Base-by-base conservation (phyloP, 352 stramenopile species). In the Phytophthora chlamydospora region DNA sequence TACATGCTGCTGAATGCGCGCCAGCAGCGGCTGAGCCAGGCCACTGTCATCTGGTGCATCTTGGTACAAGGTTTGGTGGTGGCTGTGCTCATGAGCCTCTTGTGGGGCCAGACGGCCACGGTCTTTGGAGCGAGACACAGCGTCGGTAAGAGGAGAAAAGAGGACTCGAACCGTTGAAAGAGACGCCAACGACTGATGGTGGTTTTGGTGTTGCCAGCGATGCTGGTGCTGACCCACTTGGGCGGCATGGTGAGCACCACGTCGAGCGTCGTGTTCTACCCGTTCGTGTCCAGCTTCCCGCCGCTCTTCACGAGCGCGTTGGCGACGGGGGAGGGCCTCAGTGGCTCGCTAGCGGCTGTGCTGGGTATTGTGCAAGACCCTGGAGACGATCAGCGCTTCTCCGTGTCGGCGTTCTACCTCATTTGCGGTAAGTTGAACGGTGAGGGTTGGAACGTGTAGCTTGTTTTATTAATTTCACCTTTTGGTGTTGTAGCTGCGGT, bases 201-300 rank as follows among this genome's bases (percentile, higher is more conserved):
- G 16, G 16, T 42, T 39, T 46, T 36, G 21, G 10, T 36, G 6
- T 46, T 45, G 12, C 17, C 34, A 85, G 82, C 78, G 9, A 83
- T 91, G 75, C 58, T 89, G 33, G 6, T 82, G 11, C 61, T 91
- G 13, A 88, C 82, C 3, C 82, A 90, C 50, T 62, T 89, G 3
- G 82, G 80, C 8, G 82, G 82, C 2, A 73, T 88, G 51, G 80
- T 91, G 38, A 91, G 82, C 55, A 80, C 82, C 17, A 89, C 80
- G 17, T 89, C 82, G 9, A 91, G 71, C 33, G 76, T 91, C 24
- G 80, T 89, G 6, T 88, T 90, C 43, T 91, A 91, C 43, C 80
- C 82, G 48, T 91, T 79, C 61, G 82, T 91, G 46, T 68, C 80
- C 2, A 81, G 55, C 17, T 91, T 85, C 52, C 76, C 80, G 9